Conservation (phyloP, 768 basidiomycete species). For the Trametes meyenii region DNA sequence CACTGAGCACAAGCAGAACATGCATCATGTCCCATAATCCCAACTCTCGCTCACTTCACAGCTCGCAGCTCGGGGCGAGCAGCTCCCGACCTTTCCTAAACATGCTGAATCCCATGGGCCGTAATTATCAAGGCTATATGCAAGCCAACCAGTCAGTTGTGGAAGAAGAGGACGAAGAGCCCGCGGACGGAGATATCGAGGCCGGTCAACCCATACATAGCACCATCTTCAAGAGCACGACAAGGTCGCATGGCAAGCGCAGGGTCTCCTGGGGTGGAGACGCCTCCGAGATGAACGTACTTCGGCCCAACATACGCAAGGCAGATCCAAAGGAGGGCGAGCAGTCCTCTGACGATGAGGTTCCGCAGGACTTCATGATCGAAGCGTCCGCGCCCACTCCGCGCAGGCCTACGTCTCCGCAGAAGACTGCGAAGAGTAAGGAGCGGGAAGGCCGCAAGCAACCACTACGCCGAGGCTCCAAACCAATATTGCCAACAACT, state of each 20-base stretch:
- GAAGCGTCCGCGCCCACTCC: constrained; percentile 57
- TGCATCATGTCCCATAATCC: constrained; percentile 23
- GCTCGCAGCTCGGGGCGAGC: constrained; percentile 45
- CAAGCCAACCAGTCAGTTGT: constrained; percentile 71
- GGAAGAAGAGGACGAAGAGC: constrained; percentile 71
- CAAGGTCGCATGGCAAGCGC: constrained; percentile 48
- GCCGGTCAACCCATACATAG: constrained; percentile 52
- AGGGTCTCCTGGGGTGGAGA: constrained; percentile 62
- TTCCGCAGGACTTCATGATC: constrained; percentile 85
- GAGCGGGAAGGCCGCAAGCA: constrained; percentile 41
- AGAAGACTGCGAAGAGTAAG: constrained; percentile 37
- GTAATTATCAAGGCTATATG: constrained; percentile 72
- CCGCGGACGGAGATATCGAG: constrained; percentile 57
- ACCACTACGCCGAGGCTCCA: constrained; percentile 41
- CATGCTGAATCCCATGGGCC: constrained; percentile 81
- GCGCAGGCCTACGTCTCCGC: constrained; percentile 30
- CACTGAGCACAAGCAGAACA: background rate
- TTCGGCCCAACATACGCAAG: constrained; percentile 73
- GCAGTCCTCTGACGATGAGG: constrained; percentile 80
- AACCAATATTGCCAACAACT: constrained; percentile 42
- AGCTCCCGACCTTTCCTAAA: constrained; percentile 78
- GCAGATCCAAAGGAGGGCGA: constrained; percentile 62
- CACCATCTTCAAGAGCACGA: constrained; percentile 34
- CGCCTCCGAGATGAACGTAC: constrained; percentile 55
- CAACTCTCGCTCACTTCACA: constrained; percentile 32